Evolutionary conservation across 139 green algal genomes (phyloP), one percentile per base, ranked within the genome.

Genomic region (Chlamydomonas sp.): DNA sequence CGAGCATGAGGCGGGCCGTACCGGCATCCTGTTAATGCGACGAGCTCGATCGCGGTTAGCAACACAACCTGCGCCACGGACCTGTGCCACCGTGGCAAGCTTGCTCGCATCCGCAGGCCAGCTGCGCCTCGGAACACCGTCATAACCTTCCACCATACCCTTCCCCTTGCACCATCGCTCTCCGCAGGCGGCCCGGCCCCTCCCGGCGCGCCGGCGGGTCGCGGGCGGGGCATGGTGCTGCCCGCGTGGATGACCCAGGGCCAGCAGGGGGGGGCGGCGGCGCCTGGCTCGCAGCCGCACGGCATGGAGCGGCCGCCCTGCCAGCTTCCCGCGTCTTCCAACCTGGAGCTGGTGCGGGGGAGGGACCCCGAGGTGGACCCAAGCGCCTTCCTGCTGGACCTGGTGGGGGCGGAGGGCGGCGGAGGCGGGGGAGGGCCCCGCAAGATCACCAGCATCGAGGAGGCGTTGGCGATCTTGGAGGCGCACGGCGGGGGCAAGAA

Each of bases 201-300:
- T 63, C 49, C 61, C 18, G 10, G 79, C 14, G 63, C 83, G 16
- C 90, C 87, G n/a, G 59, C 77, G 59, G 90, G 86, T 66, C 87
- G 87, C 61, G 87, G 90, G 8, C 75, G 89, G 17, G 89, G 89
- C 5, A 78, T 66, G 8, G 81, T 89, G 58, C 62, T 92, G 71
- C 89, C 89, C n/a, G 89, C 89, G 3, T 92, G 89, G 89, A 92
- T 92, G 88, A 83, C 84, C 6, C 82, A 86, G 61, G 60, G 10
- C 9, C 63, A 1, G 78, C 66, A 20, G 63, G 84, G 60, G 74
- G 75, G 49, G 63, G 61, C 76, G 74, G 74, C 63, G 63, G 49
- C 58, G 59, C n/a, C 18, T 5, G 7, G 14, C 31, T 14, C 2
- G 15, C 76, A 16, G 69, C 78, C 20, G 20, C 78, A 3, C 58